phyloP scores from a whole-genome alignment of 257 asterid genomes.

The Scutellaria galericulata region DNA sequence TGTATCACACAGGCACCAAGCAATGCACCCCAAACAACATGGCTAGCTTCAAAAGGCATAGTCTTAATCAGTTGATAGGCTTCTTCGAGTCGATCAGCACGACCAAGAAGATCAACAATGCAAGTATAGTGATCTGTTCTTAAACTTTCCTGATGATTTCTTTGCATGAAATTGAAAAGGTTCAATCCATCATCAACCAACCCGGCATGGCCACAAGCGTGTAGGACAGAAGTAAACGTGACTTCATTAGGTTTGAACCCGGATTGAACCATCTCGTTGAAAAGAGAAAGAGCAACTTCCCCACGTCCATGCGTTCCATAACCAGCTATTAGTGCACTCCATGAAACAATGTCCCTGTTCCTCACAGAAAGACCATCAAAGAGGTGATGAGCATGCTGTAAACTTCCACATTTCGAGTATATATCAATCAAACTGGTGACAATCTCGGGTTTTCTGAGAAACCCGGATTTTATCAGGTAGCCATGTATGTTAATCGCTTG shows the following conservation, averaged over 20 bases:
- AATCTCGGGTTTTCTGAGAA: conserved; percentile 59
- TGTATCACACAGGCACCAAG: conserved; percentile 84
- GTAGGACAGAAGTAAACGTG: conserved; percentile 81
- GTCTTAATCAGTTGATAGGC: conserved; percentile 61
- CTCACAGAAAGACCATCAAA: conserved; percentile 51
- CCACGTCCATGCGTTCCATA: conserved; percentile 87
- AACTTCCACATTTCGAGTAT: conserved; percentile 78
- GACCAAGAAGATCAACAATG: conserved; percentile 94
- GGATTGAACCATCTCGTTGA: conserved; percentile 73
- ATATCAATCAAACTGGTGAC: conserved; percentile 76
- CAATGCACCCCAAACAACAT: conserved; percentile 86
- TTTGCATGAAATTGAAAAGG: conserved; percentile 64
- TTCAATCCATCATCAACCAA: conserved; percentile 78
- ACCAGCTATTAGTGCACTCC: conserved; percentile 86
- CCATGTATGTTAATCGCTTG: conserved; percentile 75
- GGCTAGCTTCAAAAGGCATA: conserved; percentile 61
- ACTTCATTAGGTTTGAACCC: conserved; percentile 80
- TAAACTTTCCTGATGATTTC: conserved; percentile 49
- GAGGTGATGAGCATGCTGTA: conserved; percentile 61
- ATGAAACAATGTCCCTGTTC: conserved; percentile 71
- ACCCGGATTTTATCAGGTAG: conserved; percentile 73
- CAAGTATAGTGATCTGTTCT: conserved; percentile 77
- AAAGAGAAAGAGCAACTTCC: conserved; percentile 61
- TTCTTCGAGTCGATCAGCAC: conserved; percentile 78
- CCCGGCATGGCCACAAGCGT: conserved; percentile 89